Evolutionary conservation across 2,329 filamentous ascomycete species (phyloP).

Genomic region (Acarospora socialis): DNA sequence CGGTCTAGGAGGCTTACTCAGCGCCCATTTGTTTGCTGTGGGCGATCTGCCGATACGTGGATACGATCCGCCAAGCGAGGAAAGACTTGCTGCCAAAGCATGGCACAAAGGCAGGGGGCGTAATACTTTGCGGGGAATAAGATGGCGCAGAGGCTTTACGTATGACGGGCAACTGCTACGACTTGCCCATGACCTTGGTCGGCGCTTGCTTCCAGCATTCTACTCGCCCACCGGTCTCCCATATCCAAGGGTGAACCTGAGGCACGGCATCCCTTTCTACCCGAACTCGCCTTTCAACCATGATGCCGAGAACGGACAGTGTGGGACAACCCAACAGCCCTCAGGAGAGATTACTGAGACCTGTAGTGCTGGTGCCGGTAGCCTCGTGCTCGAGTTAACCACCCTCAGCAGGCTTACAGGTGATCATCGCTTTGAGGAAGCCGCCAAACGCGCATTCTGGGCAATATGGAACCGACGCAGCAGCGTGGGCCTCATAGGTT

Average conservation of each 20-base stretch:
- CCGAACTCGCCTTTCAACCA: conserved; percentile 66
- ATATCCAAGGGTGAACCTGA: conserved; percentile 86
- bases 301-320: conserved; percentile 34
- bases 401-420: conserved; percentile 79
- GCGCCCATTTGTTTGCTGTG: conserved; percentile 82
- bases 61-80: conserved; percentile 43
- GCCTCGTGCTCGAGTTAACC: conserved; percentile 83
- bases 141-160: conserved; percentile 61
- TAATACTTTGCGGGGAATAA: too few species aligned
- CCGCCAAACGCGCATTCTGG: conserved; percentile 90
- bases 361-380: conserved; percentile 92
- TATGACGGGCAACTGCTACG: conserved; percentile 85
- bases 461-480: conserved; percentile 86
- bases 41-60: conserved; percentile 77
- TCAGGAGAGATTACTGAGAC: conserved; percentile 73
- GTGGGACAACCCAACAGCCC: conserved; percentile 20
- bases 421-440: conserved; percentile 73
- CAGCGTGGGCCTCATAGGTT: conserved; percentile 72
- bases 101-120: conserved; percentile 24
- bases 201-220: conserved; percentile 79
- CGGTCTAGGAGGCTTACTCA: conserved; percentile 78
- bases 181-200: conserved; percentile 73
- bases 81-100: conserved; percentile 25
- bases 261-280: conserved; percentile 85
- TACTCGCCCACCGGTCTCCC: conserved; percentile 82